Evolutionary conservation across 257 asterid genomes (phyloP).

Genomic region (Solanum chiquidenum): DNA sequence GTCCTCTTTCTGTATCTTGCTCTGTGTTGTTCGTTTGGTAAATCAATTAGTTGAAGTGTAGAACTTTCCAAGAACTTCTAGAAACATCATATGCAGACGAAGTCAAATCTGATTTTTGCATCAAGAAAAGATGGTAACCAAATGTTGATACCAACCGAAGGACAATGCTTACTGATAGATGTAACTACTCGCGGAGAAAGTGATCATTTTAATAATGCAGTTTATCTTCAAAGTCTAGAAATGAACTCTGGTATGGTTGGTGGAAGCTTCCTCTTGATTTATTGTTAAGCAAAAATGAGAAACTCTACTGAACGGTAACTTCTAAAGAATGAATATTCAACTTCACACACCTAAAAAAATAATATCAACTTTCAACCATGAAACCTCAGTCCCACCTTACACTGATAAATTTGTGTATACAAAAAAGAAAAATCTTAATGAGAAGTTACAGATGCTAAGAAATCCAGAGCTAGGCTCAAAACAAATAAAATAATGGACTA

Average conservation of each 20-base stretch:
- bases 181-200: background rate
- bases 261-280: background rate
- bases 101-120: background rate
- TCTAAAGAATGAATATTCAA: background rate
- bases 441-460: background rate
- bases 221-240: background rate
- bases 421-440: background rate
- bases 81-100: background rate
- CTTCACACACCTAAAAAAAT: background rate
- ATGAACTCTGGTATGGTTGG: background rate
- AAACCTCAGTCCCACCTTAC: background rate
- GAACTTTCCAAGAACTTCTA: background rate
- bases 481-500: constrained; percentile 14
- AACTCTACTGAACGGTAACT: background rate
- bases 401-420: background rate
- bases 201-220: background rate
- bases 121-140: background rate
- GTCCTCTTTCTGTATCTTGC: background rate
- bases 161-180: background rate
- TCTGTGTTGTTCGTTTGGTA: background rate
- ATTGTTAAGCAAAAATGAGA: background rate
- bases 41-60: background rate
- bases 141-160: background rate
- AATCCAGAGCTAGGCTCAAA: background rate
- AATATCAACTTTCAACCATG: background rate